Percentiles rank a stretch among this genome's conserved stretches.
Conservation (phyloP, 129 eudicot genomes). For the Centrapalus pauciflorus region DNA sequence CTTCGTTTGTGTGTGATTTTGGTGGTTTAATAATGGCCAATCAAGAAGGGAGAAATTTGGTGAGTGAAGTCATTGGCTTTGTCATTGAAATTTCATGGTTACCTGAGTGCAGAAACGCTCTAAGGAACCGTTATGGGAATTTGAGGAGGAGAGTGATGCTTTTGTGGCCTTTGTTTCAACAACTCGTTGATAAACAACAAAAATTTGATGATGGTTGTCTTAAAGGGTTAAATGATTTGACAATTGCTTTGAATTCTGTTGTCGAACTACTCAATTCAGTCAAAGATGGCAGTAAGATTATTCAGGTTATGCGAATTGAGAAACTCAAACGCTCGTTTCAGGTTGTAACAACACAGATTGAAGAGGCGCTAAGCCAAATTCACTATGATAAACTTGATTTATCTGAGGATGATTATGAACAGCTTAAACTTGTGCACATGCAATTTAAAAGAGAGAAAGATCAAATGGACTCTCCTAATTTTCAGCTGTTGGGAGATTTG, state of each 20-base stretch:
- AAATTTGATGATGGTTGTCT: slow-evolving; percentile 41
- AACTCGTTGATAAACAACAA: slow-evolving; percentile 54
- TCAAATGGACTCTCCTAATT: slow-evolving; percentile 69
- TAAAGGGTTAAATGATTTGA: slow-evolving; percentile 46
- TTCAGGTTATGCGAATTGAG: slow-evolving; percentile 78
- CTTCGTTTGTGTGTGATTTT: slow-evolving; percentile 5
- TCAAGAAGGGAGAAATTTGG: slow-evolving; percentile 26
- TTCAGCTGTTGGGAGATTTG: too few species aligned
- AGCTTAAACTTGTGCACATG: slow-evolving; percentile 78
- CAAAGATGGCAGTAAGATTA: slow-evolving; percentile 68
- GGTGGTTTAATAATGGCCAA: slow-evolving; percentile 22
- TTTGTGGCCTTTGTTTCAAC: slow-evolving; percentile 84
- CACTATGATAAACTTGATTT: slow-evolving; percentile 55
- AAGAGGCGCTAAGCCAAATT: slow-evolving; percentile 73
- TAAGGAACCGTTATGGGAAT: slow-evolving; percentile 65
- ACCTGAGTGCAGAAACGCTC: slow-evolving; percentile 72
- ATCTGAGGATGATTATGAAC: slow-evolving; percentile 85
- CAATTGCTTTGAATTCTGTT: slow-evolving; percentile 51
- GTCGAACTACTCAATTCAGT: slow-evolving; percentile 56
- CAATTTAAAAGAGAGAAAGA: slow-evolving; percentile 85
- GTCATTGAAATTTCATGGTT: slow-evolving; percentile 51
- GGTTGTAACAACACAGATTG: slow-evolving; percentile 58
- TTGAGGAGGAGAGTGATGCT: slow-evolving; percentile 82
- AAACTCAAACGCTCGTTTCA: slow-evolving; percentile 54
- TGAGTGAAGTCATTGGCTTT: slow-evolving; percentile 52